These are phyloP conservation scores for Lentinula aciculospora DNA, from an alignment of 768 basidiomycete species.

Conservation along the genomic window DNA sequence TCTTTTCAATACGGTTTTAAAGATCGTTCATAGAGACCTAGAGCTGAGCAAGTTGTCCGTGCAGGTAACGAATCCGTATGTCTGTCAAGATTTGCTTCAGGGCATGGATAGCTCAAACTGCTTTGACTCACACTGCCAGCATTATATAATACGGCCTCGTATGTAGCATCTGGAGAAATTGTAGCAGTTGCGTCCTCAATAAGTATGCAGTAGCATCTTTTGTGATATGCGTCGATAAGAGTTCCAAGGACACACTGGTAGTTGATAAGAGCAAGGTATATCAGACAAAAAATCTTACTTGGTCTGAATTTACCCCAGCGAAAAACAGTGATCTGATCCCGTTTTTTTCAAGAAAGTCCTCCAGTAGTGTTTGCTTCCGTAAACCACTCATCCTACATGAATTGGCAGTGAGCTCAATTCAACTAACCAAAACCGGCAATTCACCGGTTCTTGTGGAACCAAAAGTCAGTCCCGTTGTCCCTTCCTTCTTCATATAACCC, in stretches of 20 bases:
- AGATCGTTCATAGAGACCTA: too few relatives aligned
- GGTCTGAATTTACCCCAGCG: slow-evolving; percentile 65
- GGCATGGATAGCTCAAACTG: too few relatives aligned
- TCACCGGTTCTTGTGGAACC: slow-evolving; percentile 70
- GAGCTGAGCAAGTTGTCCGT: slow-evolving; percentile 7
- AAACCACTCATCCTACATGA: slow-evolving; percentile 61
- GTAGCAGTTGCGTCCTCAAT: slow-evolving; percentile 59
- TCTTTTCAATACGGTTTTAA: too few relatives aligned
- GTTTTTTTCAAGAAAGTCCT: slow-evolving; percentile 56
- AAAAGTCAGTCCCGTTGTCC: slow-evolving; percentile 54
- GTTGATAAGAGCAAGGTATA: neutral
- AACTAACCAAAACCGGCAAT: too few relatives aligned
- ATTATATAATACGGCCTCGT: slow-evolving; percentile 55
- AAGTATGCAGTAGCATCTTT: slow-evolving; percentile 59
- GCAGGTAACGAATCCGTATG: slow-evolving; percentile 2
- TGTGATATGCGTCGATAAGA: slow-evolving; percentile 55
- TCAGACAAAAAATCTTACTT: slow-evolving; percentile 29
- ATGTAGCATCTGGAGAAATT: slow-evolving; percentile 49
- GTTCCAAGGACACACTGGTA: slow-evolving; percentile 60
- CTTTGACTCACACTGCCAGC: slow-evolving; percentile 41
- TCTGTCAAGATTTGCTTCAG: neutral
- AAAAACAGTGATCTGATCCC: slow-evolving; percentile 59
- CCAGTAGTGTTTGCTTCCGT: slow-evolving; percentile 58
- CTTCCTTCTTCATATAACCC: slow-evolving; percentile 46
- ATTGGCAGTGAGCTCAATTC: too few relatives aligned